These are phyloP conservation scores for Crotalaria pallida DNA, from an alignment of 306 rosid genomes.

Conservation along the genomic window DNA sequence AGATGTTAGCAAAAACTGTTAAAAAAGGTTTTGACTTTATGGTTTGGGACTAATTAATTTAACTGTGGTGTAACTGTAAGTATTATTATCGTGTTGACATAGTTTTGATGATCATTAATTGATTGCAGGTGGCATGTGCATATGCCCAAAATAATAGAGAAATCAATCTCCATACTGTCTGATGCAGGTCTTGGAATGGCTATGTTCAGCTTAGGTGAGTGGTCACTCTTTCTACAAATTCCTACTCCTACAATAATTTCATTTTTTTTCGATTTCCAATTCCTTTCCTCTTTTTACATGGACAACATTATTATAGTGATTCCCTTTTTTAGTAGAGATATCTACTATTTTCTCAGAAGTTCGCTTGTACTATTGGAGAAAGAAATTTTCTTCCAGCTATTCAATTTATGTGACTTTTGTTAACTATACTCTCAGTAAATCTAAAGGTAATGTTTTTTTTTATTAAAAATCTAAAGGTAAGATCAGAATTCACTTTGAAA, in stretches of 20 bases:
- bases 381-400: neutral
- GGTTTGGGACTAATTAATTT: neutral
- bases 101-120: neutral
- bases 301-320: neutral
- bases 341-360: neutral
- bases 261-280: neutral
- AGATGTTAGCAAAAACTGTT: neutral
- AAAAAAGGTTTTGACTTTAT: slow-evolving; percentile 17
- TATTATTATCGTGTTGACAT: neutral
- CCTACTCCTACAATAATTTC: slow-evolving; percentile 18
- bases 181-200: slow-evolving; percentile 99
- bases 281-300: slow-evolving; percentile 7
- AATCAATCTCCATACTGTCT: slow-evolving; percentile 90
- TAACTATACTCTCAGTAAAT: neutral
- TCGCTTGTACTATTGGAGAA: neutral
- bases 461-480: neutral
- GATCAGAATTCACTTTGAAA: neutral
- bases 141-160: slow-evolving; percentile 74
- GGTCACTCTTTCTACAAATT: slow-evolving; percentile 19
- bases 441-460: neutral
- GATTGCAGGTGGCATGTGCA: slow-evolving; percentile 74
- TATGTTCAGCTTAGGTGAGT: slow-evolving; percentile 98
- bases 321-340: neutral
- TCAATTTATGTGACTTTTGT: neutral
- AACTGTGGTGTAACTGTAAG: neutral